Base-by-base conservation (phyloP, 257 asterid genomes). In the Solanum lignicaule region DNA sequence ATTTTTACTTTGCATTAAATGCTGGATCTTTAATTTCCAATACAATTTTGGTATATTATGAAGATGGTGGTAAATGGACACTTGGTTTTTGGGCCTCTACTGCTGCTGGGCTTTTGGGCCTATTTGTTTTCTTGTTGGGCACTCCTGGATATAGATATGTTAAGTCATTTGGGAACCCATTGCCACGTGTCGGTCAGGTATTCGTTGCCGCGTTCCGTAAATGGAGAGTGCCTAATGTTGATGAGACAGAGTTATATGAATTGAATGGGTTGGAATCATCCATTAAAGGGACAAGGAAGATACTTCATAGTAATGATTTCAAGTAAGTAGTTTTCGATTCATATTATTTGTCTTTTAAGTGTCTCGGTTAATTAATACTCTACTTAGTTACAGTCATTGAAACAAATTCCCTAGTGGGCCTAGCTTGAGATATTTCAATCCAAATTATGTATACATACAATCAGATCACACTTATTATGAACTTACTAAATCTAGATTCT, bases 1-100 rank as follows among this genome's bases (percentile, higher is more conserved):
- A 91, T 87, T 95, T 94, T 83, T 95, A 95, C 91, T 94, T 95
- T 66, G 95, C 98, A 9, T 94, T 95, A 33, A 95, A 95, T 55
- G 32, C 87, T 0, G 98, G 98, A 32, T 95, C 98, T 14, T 88
- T 95, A 12, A 90, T 95, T 83, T 94, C 98, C 3, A 95, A 95
- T 76, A 95, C 98, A 5, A 31, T 95, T 31, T 87, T 95, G 90
- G 98, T 89, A 14, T 95, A 95, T 84, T 94, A 76, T 18, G 98
- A 95, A 90, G 96, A 95, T 86, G 46, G n/a, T 1, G 98, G 98
- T 3, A 60, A 73, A 33, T 95, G 98, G 98, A 87, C 93, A 3
- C 46, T 95, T 1, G 98, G 98, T 9, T 95, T 95, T 36, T 91
- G 95, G 98, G 91, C 65, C 31, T 90, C 98, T 7, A 90, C 94